These are phyloP conservation scores for Yamadazyma jaroonii DNA, from an alignment of 1,139 yeast genomes.

Conservation along the genomic window DNA sequence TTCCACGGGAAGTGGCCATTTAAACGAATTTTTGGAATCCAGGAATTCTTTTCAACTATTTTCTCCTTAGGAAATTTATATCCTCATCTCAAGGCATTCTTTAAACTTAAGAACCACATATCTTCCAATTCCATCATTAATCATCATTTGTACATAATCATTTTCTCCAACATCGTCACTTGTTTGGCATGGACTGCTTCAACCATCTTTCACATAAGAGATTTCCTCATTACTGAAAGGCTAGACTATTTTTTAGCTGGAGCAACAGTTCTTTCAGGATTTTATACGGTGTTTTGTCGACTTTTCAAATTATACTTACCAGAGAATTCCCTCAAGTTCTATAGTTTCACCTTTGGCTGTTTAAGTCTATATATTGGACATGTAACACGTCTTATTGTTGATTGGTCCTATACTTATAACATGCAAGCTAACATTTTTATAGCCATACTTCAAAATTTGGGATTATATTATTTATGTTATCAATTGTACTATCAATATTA, in stretches of 20 bases:
- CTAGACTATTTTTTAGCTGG: slow-evolving; percentile 94
- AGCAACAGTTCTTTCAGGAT: slow-evolving; percentile 74
- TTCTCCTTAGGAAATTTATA: slow-evolving; percentile 78
- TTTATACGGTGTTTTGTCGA: slow-evolving; percentile 65
- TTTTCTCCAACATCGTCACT: slow-evolving; percentile 51
- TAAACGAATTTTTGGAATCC: slow-evolving; percentile 66
- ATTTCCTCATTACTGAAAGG: slow-evolving; percentile 73
- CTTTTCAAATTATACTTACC: slow-evolving; percentile 25
- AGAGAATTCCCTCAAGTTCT: slow-evolving; percentile 14
- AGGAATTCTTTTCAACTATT: slow-evolving; percentile 78
- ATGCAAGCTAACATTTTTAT: slow-evolving; percentile 85
- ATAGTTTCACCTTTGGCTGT: slow-evolving; percentile 41
- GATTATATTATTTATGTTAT: slow-evolving; percentile 31
- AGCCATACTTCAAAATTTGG: slow-evolving; percentile 72
- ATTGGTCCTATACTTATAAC: slow-evolving; percentile 92
- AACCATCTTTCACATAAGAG: slow-evolving; percentile 84
- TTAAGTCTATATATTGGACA: slow-evolving; percentile 56
- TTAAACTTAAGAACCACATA: slow-evolving; percentile 24
- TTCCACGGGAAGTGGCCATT: slow-evolving; percentile 99
- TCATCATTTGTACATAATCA: slow-evolving; percentile 37
- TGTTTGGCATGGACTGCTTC: slow-evolving; percentile 89
- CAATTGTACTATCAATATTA: slow-evolving; percentile 33
- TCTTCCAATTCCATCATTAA: slow-evolving; percentile 10
- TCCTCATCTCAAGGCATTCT: slow-evolving; percentile 67
- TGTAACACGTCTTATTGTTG: slow-evolving; percentile 60